These are phyloP conservation scores for Nigrospora sphaerica DNA, from an alignment of 2,329 filamentous ascomycete genomes.

Conservation along the genomic window DNA sequence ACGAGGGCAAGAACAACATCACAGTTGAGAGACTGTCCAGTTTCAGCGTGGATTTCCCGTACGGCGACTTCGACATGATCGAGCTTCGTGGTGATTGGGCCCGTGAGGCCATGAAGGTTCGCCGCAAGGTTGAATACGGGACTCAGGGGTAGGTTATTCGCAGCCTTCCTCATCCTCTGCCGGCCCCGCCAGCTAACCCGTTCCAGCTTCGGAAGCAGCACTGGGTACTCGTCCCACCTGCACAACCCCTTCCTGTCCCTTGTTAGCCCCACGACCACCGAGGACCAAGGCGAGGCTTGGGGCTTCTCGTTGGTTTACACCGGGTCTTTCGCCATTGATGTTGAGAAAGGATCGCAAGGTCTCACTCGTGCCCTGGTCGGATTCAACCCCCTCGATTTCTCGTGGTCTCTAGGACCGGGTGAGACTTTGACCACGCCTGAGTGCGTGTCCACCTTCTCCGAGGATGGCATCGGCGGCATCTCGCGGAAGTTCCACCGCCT, in stretches of 20 bases:
- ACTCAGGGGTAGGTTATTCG: slow-evolving; percentile 36
- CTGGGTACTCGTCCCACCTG: slow-evolving; percentile 56
- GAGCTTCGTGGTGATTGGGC: slow-evolving; percentile 58
- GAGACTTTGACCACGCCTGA: slow-evolving; percentile 55
- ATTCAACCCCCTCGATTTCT: slow-evolving; percentile 53
- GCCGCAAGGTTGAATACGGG: slow-evolving; percentile 49
- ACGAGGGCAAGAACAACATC: slow-evolving; percentile 45
- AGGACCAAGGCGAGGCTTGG: slow-evolving; percentile 54
- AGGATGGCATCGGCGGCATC: slow-evolving; percentile 51
- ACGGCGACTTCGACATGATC: slow-evolving; percentile 54
- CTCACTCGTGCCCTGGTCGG: slow-evolving; percentile 53
- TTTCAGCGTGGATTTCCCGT: slow-evolving; percentile 54
- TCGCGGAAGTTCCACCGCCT: slow-evolving; percentile 55
- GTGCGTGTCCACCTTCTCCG: slow-evolving; percentile 55
- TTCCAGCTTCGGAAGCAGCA: slow-evolving; percentile 49
- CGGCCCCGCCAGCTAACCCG: slow-evolving; percentile 3
- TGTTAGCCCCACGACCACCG: slow-evolving; percentile 48
- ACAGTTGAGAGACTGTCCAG: slow-evolving; percentile 51
- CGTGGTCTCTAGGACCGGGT: slow-evolving; percentile 47
- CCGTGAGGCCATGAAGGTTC: slow-evolving; percentile 46
- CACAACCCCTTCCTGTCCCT: slow-evolving; percentile 60
- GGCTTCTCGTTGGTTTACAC: slow-evolving; percentile 60
- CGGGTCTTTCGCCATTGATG: slow-evolving; percentile 53
- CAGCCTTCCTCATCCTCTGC: no score
- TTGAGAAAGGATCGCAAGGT: slow-evolving; percentile 56